Conservation (phyloP, 2,329 filamentous ascomycete genomes). For the Calonectria hongkongensis region DNA sequence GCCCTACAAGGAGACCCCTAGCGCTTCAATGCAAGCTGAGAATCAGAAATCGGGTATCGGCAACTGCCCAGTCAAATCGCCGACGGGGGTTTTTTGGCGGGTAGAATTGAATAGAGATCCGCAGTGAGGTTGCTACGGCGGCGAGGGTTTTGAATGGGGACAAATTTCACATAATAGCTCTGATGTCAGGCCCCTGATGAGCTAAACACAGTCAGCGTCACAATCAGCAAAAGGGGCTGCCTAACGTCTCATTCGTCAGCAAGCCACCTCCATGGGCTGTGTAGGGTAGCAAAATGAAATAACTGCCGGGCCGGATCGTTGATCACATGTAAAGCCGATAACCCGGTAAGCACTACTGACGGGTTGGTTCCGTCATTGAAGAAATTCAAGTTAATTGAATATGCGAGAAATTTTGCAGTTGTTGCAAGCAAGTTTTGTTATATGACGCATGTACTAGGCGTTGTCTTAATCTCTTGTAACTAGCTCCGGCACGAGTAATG, state of each 20-base stretch:
- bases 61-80: conserved; percentile 2
- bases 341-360: neutral
- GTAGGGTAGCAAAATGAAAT: neutral
- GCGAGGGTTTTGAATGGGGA: neutral
- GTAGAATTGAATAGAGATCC: neutral
- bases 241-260: neutral
- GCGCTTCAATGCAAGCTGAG: neutral
- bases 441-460: no score
- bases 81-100: neutral
- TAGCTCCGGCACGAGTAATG: neutral
- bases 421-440: no score
- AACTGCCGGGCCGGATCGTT: neutral
- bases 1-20: conserved; percentile 12
- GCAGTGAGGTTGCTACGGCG: neutral
- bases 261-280: neutral
- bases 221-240: neutral
- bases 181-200: neutral
- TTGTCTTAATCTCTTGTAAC: no score
- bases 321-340: conserved; percentile 2
- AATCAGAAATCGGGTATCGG: neutral
- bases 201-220: conserved; percentile 12
- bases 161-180: neutral
- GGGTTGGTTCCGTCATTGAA: neutral
- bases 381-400: no score
- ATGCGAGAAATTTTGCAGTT: no score